These are phyloP conservation scores for Hanseniaspora meyeri DNA, from an alignment of 805 yeast species.

Conservation along the genomic window DNA sequence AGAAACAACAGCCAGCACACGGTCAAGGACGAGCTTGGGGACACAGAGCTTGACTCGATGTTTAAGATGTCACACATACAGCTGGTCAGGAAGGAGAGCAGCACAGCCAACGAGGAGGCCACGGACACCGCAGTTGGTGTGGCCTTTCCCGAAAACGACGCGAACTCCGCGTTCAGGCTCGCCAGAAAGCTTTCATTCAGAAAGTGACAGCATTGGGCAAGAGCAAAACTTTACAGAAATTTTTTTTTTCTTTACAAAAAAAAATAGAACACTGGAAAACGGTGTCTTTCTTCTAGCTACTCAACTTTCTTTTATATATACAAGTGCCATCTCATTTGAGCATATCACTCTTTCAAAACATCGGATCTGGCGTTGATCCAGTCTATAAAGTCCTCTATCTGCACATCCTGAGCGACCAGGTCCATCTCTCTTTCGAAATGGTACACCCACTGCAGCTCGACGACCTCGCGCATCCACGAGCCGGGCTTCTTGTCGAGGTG, in stretches of 20 bases:
- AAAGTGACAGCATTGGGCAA: background rate
- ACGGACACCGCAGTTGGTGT: background rate
- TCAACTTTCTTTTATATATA: too few species aligned
- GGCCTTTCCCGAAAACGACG: background rate
- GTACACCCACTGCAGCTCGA: conserved; percentile 26
- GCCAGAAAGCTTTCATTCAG: background rate
- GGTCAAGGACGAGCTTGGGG: background rate
- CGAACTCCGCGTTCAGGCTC: background rate
- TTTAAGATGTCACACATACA: background rate
- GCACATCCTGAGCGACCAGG: conserved; percentile 38
- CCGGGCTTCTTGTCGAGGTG: conserved; percentile 58
- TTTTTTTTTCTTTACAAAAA: too few species aligned
- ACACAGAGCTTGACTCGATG: background rate
- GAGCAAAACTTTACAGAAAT: too few species aligned
- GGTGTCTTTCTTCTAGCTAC: too few species aligned
- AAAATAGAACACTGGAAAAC: too few species aligned
- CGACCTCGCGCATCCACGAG: conserved; percentile 62
- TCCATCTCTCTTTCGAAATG: conserved; percentile 1
- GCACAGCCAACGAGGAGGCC: background rate
- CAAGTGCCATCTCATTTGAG: too few species aligned
- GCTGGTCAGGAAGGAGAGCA: background rate
- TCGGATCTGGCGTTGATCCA: conserved; percentile 19
- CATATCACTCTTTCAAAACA: background rate
- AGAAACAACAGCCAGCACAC: background rate
- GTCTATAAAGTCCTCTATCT: conserved; percentile 43